Conservation (phyloP, 495 filamentous ascomycete species). For the Penicillium cosmopolitanum region DNA sequence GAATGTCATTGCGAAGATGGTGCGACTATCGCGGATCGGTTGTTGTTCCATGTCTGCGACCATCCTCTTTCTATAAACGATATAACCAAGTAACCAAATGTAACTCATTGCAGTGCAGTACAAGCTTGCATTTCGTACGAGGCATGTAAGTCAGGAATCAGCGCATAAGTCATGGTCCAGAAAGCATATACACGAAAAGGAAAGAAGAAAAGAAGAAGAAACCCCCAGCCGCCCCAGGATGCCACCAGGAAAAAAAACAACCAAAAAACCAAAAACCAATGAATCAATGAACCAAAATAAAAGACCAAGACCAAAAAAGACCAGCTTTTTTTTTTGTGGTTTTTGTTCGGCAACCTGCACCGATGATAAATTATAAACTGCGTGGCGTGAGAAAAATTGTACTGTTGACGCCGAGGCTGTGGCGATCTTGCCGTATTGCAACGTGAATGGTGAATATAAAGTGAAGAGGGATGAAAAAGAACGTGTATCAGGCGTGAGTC, state of each 20-base stretch:
- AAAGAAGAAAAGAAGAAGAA: not conserved
- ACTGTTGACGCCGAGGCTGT: constrained; percentile 12
- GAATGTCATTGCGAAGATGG: constrained; percentile 7
- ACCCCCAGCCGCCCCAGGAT: constrained; percentile 22
- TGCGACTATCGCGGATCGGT: not conserved
- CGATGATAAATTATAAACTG: constrained; percentile 15
- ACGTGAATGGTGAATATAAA: constrained; percentile 5
- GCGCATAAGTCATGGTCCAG: constrained; percentile 20
- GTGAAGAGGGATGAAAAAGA: constrained; percentile 12
- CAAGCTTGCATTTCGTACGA: constrained; percentile 16
- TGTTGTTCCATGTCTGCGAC: not conserved
- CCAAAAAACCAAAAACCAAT: constrained; percentile 2
- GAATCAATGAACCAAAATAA: constrained; percentile 11
- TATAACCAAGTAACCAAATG: not conserved
- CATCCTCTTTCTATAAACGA: constrained; percentile 16
- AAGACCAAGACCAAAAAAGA: constrained; percentile 25
- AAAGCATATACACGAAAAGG: constrained; percentile 8
- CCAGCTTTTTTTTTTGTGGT: constrained; percentile 29
- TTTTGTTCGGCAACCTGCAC: constrained; percentile 26
- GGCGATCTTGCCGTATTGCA: constrained; percentile 12
- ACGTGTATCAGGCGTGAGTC: constrained; percentile 39
- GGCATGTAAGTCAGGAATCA: constrained; percentile 13
- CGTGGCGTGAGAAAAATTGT: constrained; percentile 4
- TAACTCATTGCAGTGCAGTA: constrained; percentile 16
- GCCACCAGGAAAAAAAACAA: constrained; percentile 14